Conservation (phyloP, 129 eudicot genomes). For the Cynara cardunculus region DNA sequence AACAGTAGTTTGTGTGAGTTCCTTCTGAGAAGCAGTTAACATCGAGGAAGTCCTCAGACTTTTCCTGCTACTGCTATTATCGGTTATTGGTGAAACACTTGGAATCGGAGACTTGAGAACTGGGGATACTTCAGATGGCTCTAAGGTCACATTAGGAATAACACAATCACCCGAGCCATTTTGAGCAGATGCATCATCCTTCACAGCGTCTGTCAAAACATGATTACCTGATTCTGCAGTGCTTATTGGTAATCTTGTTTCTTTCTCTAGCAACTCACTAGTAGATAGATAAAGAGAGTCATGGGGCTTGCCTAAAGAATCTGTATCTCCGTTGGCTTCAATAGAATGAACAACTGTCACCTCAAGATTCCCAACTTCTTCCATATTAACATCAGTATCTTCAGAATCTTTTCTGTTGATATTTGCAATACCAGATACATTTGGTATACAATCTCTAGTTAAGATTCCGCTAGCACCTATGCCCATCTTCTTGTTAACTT, state of each 20-base stretch:
- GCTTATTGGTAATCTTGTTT: background rate
- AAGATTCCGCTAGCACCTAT: background rate
- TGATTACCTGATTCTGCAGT: constrained; percentile 12
- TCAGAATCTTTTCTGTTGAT: constrained; percentile 31
- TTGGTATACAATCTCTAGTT: constrained; percentile 3
- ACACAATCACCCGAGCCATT: constrained; percentile 31
- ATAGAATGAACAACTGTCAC: background rate
- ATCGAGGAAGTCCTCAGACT: constrained; percentile 63
- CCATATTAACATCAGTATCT: constrained; percentile 59
- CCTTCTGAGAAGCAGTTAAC: constrained; percentile 60
- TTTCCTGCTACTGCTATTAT: constrained; percentile 57
- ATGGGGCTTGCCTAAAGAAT: constrained; percentile 2
- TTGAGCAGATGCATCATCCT: constrained; percentile 27
- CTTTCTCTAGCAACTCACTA: background rate
- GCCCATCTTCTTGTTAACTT: background rate
- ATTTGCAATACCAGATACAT: constrained; percentile 4
- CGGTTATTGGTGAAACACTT: constrained; percentile 66
- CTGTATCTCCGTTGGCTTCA: constrained; percentile 15
- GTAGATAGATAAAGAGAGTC: constrained; percentile 7
- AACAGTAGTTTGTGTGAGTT: constrained; percentile 16
- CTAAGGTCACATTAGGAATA: constrained; percentile 35
- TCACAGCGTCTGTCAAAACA: constrained; percentile 17
- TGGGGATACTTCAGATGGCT: constrained; percentile 50
- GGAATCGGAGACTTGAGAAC: constrained; percentile 69
- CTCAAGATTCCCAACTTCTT: constrained; percentile 44